phyloP scores from a whole-genome alignment of 179 eudicot species.

The Monotropa hypopitys region DNA sequence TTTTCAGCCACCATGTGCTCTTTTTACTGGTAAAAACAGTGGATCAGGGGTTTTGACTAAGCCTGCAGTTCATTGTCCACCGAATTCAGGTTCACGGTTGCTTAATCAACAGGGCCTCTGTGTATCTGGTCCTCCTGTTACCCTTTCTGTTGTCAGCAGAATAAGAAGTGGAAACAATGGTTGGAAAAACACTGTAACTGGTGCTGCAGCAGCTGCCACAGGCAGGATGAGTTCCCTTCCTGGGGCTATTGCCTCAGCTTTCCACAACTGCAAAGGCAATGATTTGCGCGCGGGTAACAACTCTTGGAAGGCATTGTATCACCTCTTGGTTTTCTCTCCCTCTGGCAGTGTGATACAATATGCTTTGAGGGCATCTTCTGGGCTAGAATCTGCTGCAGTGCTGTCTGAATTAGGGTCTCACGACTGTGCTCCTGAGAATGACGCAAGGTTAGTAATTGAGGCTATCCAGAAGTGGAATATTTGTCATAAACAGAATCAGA shows the following conservation, averaged over 20 bases:
- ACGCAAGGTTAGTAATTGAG: conserved; percentile 48
- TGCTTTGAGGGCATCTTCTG: conserved; percentile 34
- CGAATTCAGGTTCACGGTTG: conserved; percentile 26
- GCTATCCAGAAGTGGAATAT: conserved; percentile 77
- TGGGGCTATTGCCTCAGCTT: conserved; percentile 57
- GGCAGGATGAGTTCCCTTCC: conserved; percentile 39
- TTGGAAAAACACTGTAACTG: conserved; percentile 60
- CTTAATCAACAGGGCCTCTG: conserved; percentile 23
- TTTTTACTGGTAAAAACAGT: conserved; percentile 17
- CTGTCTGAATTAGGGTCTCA: conserved; percentile 19
- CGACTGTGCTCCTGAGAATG: conserved; percentile 33
- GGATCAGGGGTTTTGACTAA: conserved; percentile 19
- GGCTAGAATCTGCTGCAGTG: conserved; percentile 22
- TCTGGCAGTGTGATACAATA: conserved; percentile 60
- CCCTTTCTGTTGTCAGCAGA: conserved; percentile 60
- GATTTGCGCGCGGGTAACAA: conserved; percentile 12
- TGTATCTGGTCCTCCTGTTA: conserved; percentile 47
- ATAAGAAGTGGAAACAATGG: conserved; percentile 64
- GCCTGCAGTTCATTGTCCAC: conserved; percentile 20
- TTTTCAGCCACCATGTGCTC: conserved; percentile 30
- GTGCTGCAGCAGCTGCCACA: conserved; percentile 67
- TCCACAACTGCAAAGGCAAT: conserved; percentile 35
- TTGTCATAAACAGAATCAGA: conserved; percentile 46
- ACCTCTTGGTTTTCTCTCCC: conserved; percentile 60
- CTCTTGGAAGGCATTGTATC: conserved; percentile 31